Conservation (phyloP, 371 early-diverging fungal species). For the Mortierella sp. region DNA sequence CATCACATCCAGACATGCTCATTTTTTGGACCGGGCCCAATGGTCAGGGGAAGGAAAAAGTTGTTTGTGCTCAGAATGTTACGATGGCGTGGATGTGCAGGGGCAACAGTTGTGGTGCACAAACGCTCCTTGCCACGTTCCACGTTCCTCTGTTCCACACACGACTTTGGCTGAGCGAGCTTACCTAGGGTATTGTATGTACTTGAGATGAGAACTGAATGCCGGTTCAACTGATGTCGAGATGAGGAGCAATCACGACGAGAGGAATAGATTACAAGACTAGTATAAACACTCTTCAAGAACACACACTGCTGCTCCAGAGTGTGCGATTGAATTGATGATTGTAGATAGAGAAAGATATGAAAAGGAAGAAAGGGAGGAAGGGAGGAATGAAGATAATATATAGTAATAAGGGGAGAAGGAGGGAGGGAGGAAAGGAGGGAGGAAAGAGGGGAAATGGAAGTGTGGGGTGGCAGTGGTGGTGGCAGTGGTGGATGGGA, state of each 20-base stretch:
- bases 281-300: background rate
- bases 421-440: constrained; percentile 4
- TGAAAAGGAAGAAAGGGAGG: constrained; percentile 6
- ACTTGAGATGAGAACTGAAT: constrained; percentile 13
- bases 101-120: too few relatives aligned
- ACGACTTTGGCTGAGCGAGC: background rate
- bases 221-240: constrained; percentile 3
- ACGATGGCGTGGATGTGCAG: too few relatives aligned
- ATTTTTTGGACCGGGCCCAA: constrained; percentile 4
- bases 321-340: too few relatives aligned
- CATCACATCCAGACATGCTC: too few relatives aligned
- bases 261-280: constrained; percentile 4
- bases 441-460: background rate
- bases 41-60: background rate
- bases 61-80: constrained; percentile 26
- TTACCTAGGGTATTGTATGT: constrained; percentile 19
- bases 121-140: constrained; percentile 18
- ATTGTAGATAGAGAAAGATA: too few relatives aligned
- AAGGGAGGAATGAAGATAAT: constrained; percentile 2
- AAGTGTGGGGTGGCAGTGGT: background rate
- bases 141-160: constrained; percentile 1
- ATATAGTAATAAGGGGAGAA: background rate
- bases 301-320: too few relatives aligned
- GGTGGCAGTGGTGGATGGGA: constrained; percentile 4
- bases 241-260: constrained; percentile 5